These are phyloP conservation scores for Alternaria incomplexa DNA, from an alignment of 2,329 filamentous ascomycete species.

Conservation along the genomic window DNA sequence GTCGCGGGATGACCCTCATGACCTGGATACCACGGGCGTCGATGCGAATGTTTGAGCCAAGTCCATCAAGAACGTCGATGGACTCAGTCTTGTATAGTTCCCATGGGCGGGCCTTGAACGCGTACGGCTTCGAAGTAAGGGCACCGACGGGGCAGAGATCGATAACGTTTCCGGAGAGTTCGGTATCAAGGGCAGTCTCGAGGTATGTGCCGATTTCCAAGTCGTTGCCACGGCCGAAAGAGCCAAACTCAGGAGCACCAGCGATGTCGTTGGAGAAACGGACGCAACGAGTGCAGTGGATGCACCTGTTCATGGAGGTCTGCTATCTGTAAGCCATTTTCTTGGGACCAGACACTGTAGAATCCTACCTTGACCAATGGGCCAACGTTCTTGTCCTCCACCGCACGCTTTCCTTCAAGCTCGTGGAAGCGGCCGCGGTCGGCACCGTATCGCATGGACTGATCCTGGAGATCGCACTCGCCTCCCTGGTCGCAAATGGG, in stretches of 20 bases:
- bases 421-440: constrained; percentile 98
- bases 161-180: constrained; percentile 96
- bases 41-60: constrained; percentile 93
- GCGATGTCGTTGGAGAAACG: constrained; percentile 98
- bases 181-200: constrained; percentile 90
- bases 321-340: constrained; percentile 40
- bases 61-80: constrained; percentile 88
- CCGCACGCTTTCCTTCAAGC: constrained; percentile 90
- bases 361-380: constrained; percentile 78
- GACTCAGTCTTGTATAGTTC: constrained; percentile 96
- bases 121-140: constrained; percentile 95
- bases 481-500: constrained; percentile 98
- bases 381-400: constrained; percentile 99
- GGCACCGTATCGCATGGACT: constrained; percentile 97
- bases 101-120: constrained; percentile 96
- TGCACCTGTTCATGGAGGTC: constrained; percentile 99
- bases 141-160: constrained; percentile 98
- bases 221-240: constrained; percentile 92
- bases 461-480: constrained; percentile 98
- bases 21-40: constrained; percentile 94
- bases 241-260: constrained; percentile 93
- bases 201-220: constrained; percentile 98
- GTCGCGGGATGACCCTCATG: constrained; percentile 88
- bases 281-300: constrained; percentile 97
- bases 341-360: neutral